Percentiles rank a stretch among this genome's conserved stretches.
phyloP scores from a whole-genome alignment of 2,329 filamentous ascomycete genomes.

The Colletotrichum cereale region DNA sequence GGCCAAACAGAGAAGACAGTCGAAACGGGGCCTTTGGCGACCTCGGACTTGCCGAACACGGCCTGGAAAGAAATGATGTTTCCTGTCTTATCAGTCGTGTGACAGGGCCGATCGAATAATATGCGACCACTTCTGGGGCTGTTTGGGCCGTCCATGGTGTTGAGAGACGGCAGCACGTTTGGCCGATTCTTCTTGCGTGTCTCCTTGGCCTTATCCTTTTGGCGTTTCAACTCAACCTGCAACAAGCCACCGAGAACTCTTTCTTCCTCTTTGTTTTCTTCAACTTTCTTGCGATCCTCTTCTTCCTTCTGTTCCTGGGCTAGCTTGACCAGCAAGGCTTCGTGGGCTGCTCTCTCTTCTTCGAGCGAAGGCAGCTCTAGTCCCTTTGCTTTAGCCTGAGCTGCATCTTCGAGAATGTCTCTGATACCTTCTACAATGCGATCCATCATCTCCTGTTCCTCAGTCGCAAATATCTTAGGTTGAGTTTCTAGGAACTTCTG shows the following conservation, averaged over 20 bases:
- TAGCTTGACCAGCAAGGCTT: conserved; percentile 75
- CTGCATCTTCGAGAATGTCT: conserved; percentile 87
- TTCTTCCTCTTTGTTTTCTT: conserved; percentile 76
- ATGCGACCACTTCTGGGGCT: conserved; percentile 55
- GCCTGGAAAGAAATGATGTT: conserved; percentile 76
- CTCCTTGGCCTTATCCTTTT: conserved; percentile 74
- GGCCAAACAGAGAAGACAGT: conserved; percentile 80
- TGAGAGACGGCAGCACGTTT: conserved; percentile 54
- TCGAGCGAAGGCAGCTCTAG: conserved; percentile 86
- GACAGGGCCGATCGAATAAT: conserved; percentile 76
- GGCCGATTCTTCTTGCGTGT: conserved; percentile 71
- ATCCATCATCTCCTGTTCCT: conserved; percentile 71
- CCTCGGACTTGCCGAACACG: conserved; percentile 76
- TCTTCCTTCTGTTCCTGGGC: conserved; percentile 68
- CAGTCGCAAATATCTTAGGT: conserved; percentile 64
- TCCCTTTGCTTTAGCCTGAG: conserved; percentile 79
- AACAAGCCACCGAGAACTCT: conserved; percentile 78
- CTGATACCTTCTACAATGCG: conserved; percentile 77
- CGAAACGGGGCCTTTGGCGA: conserved; percentile 75
- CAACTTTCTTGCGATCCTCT: conserved; percentile 64
- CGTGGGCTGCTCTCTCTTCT: conserved; percentile 87
- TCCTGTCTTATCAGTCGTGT: conserved; percentile 72
- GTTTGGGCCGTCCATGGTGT: conserved; percentile 49
- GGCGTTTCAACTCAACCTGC: conserved; percentile 77
- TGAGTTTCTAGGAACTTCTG: conserved; percentile 72